Evolutionary conservation across 1,284 basidiomycete species (phyloP).

Genomic region (Kwoniella shivajii): DNA sequence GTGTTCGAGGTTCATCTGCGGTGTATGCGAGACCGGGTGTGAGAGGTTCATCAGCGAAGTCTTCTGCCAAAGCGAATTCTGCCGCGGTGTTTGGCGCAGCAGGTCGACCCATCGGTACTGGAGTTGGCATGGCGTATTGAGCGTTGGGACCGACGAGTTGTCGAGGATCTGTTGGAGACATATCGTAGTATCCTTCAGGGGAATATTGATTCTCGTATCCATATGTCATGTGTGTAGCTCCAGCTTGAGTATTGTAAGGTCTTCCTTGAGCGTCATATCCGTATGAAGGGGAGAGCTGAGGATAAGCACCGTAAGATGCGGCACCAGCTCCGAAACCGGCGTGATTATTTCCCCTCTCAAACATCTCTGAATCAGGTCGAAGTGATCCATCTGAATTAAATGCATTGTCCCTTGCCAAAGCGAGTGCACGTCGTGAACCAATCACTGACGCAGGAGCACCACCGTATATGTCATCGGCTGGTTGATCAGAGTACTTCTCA

Average conservation of each 20-base stretch:
- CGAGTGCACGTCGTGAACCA: constrained; percentile 38
- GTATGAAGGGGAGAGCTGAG: constrained; percentile 20
- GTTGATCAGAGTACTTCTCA: constrained; percentile 23
- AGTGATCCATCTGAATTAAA: constrained; percentile 31
- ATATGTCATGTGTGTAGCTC: constrained; percentile 30
- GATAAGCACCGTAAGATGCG: constrained; percentile 19
- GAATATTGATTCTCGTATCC: constrained; percentile 21
- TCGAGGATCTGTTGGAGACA: constrained; percentile 21
- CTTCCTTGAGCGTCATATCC: constrained; percentile 38
- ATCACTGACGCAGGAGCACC: constrained; percentile 32
- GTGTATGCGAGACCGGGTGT: constrained; percentile 17
- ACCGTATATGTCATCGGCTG: constrained; percentile 37
- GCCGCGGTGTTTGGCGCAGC: constrained; percentile 33
- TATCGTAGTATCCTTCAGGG: constrained; percentile 12
- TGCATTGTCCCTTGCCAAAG: constrained; percentile 34
- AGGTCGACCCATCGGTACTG: constrained; percentile 45
- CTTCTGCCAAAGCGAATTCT: constrained; percentile 41
- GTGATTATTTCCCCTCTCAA: constrained; percentile 28
- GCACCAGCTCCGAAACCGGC: constrained; percentile 40
- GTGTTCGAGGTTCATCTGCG: constrained; percentile 8
- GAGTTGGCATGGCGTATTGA: constrained; percentile 25
- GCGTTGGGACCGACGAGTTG: constrained; percentile 41
- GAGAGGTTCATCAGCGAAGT: constrained; percentile 36
- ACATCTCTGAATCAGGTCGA: constrained; percentile 32
- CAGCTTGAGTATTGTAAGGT: constrained; percentile 33